Conservation (phyloP, 345 rosid species). For the Hirschfeldia incana region DNA sequence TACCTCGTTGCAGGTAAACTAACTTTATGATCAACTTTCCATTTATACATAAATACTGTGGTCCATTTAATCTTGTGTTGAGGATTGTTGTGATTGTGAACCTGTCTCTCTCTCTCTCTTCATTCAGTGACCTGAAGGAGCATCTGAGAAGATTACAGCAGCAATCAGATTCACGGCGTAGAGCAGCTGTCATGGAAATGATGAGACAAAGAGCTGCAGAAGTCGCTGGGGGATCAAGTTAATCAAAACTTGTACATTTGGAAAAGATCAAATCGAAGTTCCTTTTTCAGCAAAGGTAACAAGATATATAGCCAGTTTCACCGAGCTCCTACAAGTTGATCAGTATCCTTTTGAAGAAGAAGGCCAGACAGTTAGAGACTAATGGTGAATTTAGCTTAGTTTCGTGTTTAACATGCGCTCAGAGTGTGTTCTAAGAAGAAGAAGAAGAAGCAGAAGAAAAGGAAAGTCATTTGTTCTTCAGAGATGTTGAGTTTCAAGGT, state of each 20-base stretch:
- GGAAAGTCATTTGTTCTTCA: slow-evolving; percentile 8
- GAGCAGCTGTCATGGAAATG: slow-evolving; percentile 99
- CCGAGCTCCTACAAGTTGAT: slow-evolving; percentile 8
- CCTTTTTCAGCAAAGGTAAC: slow-evolving; percentile 9
- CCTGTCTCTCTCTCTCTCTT: neutral
- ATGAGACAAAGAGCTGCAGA: slow-evolving; percentile 99
- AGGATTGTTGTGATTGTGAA: slow-evolving; percentile 1
- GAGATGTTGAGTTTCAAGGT: slow-evolving; percentile 22
- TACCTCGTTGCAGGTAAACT: slow-evolving; percentile 95
- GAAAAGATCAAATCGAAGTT: slow-evolving; percentile 5
- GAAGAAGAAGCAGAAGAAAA: neutral
- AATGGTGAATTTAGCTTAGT: slow-evolving; percentile 30
- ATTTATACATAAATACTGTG: neutral
- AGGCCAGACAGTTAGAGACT: slow-evolving; percentile 25
- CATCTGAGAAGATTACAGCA: slow-evolving; percentile 96
- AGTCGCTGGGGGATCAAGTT: slow-evolving; percentile 81
- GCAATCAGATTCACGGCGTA: slow-evolving; percentile 95
- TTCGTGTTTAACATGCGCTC: slow-evolving; percentile 4
- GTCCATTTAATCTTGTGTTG: slow-evolving; percentile 12
- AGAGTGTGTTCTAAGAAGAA: neutral
- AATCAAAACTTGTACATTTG: slow-evolving; percentile 48
- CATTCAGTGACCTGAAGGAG: slow-evolving; percentile 87
- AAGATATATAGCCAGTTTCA: neutral
- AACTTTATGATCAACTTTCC: neutral
- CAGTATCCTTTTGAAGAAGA: slow-evolving; percentile 11